Percentiles rank a stretch among this genome's conserved stretches.
These are phyloP conservation scores for Alternaria consortialis DNA, from an alignment of 2,329 filamentous ascomycete species.

Conservation along the genomic window DNA sequence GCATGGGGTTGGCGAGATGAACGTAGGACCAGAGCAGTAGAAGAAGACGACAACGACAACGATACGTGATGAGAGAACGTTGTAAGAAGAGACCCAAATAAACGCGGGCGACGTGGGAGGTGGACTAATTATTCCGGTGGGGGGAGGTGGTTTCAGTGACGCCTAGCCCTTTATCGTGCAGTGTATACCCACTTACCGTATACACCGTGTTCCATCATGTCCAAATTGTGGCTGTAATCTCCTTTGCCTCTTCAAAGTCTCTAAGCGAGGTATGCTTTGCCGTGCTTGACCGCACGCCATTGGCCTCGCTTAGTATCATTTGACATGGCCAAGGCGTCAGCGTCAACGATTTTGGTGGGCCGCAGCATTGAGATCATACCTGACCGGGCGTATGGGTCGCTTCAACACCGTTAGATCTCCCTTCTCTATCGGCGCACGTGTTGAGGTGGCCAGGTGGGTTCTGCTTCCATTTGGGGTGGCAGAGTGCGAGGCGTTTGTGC, in stretches of 20 bases:
- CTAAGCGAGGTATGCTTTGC: slow-evolving; percentile 24
- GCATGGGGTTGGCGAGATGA: slow-evolving; percentile 12
- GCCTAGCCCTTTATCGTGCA: slow-evolving; percentile 13
- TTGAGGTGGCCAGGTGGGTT: not conserved
- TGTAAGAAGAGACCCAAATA: not conserved
- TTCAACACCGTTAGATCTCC: not conserved
- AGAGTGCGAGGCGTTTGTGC: slow-evolving; percentile 2
- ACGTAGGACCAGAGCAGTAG: slow-evolving; percentile 1
- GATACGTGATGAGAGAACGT: not conserved
- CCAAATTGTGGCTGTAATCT: not conserved
- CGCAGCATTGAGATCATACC: not conserved
- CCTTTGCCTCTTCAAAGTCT: slow-evolving; percentile 10
- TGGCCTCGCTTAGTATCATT: slow-evolving; percentile 16
- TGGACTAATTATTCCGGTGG: slow-evolving; percentile 12
- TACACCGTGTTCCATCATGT: slow-evolving; percentile 19
- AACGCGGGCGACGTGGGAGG: not conserved
- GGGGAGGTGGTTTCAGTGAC: not conserved
- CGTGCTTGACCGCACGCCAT: slow-evolving; percentile 3
- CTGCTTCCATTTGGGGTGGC: slow-evolving; percentile 11
- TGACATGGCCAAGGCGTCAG: slow-evolving; percentile 12
- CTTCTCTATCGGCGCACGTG: slow-evolving; percentile 4
- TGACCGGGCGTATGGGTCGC: slow-evolving; percentile 8
- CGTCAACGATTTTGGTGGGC: slow-evolving; percentile 5
- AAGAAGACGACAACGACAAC: not conserved
- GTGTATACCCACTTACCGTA: slow-evolving; percentile 22